These are phyloP conservation scores for Phanerodontia chrysosporium DNA, from an alignment of 768 basidiomycete species.

Conservation along the genomic window DNA sequence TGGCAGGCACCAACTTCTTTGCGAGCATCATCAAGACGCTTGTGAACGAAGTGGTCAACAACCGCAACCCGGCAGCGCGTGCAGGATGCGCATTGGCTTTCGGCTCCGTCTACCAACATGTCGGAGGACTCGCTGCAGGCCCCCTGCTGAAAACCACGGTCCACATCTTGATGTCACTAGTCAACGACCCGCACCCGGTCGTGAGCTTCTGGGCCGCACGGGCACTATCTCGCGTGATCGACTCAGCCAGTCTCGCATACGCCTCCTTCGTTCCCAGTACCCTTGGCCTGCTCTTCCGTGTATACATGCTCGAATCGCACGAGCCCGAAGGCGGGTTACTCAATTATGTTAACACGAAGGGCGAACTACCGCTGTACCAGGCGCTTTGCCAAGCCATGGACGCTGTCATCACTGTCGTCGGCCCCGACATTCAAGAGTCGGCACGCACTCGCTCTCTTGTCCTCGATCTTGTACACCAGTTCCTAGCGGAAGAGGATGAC, in stretches of 20 bases:
- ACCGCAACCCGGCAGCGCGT: conserved; percentile 87
- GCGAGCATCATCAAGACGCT: conserved; percentile 84
- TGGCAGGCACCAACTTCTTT: conserved; percentile 81
- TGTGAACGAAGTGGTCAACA: conserved; percentile 91
- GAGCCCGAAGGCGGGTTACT: conserved; percentile 89
- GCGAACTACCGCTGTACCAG: conserved; percentile 89
- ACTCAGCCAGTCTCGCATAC: conserved; percentile 89
- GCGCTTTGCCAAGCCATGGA: conserved; percentile 90
- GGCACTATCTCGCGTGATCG: conserved; percentile 82
- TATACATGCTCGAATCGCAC: conserved; percentile 87
- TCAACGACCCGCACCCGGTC: conserved; percentile 93
- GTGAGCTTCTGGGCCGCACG: conserved; percentile 93
- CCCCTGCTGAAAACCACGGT: conserved; percentile 94
- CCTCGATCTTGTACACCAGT: conserved; percentile 80
- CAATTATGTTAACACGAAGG: conserved; percentile 78
- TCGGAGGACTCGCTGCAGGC: conserved; percentile 92
- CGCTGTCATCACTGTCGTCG: conserved; percentile 88
- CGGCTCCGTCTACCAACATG: conserved; percentile 85
- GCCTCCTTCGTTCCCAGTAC: conserved; percentile 86
- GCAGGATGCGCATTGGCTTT: conserved; percentile 94
- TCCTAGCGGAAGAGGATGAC: conserved; percentile 82
- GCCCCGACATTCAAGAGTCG: conserved; percentile 93
- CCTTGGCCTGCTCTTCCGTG: conserved; percentile 83
- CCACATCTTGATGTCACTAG: conserved; percentile 90
- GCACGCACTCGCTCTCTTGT: conserved; percentile 73